Evolutionary conservation across 805 yeast genomes (phyloP), one percentile per base, ranked within the genome.

Genomic region (Saccharomycopsis olivae): DNA sequence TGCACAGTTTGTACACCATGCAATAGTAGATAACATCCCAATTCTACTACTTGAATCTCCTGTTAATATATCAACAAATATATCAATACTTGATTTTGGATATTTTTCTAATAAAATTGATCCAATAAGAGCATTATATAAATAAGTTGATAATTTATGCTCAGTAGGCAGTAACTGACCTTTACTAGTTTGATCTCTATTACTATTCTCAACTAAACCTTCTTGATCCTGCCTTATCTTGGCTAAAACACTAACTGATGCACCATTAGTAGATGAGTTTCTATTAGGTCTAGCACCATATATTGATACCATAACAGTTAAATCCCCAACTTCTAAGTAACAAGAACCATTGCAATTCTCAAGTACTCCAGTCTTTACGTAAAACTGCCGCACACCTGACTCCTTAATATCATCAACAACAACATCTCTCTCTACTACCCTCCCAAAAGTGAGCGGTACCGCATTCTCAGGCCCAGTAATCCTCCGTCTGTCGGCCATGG

Each of bases 201-300:
- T 38, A 17, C 49, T 44, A 33, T 47, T 24, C 9, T 32, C 35
- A 2, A 29, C 43, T 10, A 10, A 18, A 16, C 23, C 35, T 36
- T 32, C 29, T 13, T 21, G n/a, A 2, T 34, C 36, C 16, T 34
- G 14, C 16, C 13, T 23, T 8, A 10, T 17, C 48, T 67, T 66
- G 36, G 71, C 67, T 41, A 69, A 75, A 10, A 83, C 86, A 20
- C 77, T 69, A 31, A 84, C 60, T 4, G 75, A 65, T 2, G 88
- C 88, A 37, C 73, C 64, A 17, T 79, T 75, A 29, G 73, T 55
- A 79, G 84, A 21, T 3, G 84, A 71, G 2, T 86, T 85, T 45
- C 83, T 66, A 46, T 73, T 76, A 5, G 97, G 96, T 49, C 87
- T 68, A 3, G 97, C 97, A 0, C 97, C 97, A 58, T 77, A 83